Evolutionary conservation across 495 filamentous ascomycete species (phyloP), one percentile per base, ranked within the genome.

Genomic region (Penicillium pancosmium): DNA sequence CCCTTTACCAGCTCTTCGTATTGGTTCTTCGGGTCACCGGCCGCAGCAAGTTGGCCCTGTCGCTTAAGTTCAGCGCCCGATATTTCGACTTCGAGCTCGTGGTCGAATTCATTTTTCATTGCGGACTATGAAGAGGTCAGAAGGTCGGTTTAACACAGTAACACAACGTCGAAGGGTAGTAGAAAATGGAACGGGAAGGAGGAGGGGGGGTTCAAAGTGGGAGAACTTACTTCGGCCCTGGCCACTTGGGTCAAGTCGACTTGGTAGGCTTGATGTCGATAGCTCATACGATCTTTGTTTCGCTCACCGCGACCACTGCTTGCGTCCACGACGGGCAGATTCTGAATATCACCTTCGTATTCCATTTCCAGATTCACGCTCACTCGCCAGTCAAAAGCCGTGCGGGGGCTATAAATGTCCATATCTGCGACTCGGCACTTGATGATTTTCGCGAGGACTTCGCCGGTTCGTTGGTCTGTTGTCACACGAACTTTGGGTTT

Each of bases 221-320:
- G 18, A 53, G 52, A 53, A 81, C 82, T 75, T 76, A 91, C 86
- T 55, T 84, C 82, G 49, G 70, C 74, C 63, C 72, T 79, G 10
- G 85, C 88, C 12, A 97, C 93, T 68, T 96, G 92, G 0, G 93
- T 97, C 38, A 97, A 72, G 76, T 97, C 93, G 63, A 97, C 80
- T 64, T 93, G 91, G 69, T 94, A 97, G 19, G 80, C 84, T 47
- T 88, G 75, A 69, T 97, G 93, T 18, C 80, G 84, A 76, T 97
- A 97, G 69, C 89, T 93, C 73, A 97, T 76, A 27, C 93, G 81
- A 76, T 97, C 92, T 72, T 97, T 97, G 55, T 83, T 87, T 9
- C 93, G 84, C 56, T 89, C 81, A 6, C 78, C 74, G 53, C 82
- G 79, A 16, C 72, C 74, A 1, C 74, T 57, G 61, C 56, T 52